Conservation (phyloP, 192 early-diverging fungal species). For the Coemansia sp. region DNA sequence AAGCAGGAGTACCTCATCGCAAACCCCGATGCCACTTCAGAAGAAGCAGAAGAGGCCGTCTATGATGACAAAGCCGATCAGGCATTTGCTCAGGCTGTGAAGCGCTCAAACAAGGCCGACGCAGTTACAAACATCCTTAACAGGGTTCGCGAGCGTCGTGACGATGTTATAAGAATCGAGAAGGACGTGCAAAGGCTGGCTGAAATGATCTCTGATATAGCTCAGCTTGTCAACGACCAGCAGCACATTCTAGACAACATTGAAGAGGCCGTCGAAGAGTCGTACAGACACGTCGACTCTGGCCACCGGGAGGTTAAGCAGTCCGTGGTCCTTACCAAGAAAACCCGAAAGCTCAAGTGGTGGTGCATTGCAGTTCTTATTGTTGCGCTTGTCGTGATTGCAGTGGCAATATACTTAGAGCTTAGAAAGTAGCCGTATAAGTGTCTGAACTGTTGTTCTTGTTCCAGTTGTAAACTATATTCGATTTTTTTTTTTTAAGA, state of each 20-base stretch:
- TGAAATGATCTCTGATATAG: conserved; percentile 19
- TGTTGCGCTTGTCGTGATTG: conserved; percentile 44
- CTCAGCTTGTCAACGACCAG: conserved; percentile 26
- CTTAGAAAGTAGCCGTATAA: background rate
- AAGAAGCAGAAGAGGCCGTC: conserved; percentile 27
- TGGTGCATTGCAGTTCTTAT: conserved; percentile 18
- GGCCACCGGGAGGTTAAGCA: conserved; percentile 21
- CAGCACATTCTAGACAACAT: conserved; percentile 29
- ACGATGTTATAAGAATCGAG: conserved; percentile 30
- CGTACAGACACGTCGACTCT: conserved; percentile 8
- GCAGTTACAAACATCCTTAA: conserved; percentile 19
- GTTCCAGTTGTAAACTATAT: conserved; percentile 2
- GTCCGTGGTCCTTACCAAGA: conserved; percentile 18
- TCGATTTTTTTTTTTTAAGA: background rate
- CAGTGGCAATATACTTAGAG: conserved; percentile 25
- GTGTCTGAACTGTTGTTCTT: background rate
- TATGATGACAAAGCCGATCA: conserved; percentile 31
- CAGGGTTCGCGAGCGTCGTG: conserved; percentile 22
- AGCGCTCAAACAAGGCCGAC: conserved; percentile 6
- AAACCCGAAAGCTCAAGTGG: conserved; percentile 29
- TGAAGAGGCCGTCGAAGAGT: conserved; percentile 22
- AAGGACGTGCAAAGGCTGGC: conserved; percentile 24
- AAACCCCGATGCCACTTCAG: conserved; percentile 23
- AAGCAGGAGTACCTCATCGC: conserved; percentile 28
- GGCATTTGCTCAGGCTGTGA: conserved; percentile 24